Percentiles rank a stretch among this genome's conserved stretches.
These are phyloP conservation scores for Stemphylium lycopersici DNA, from an alignment of 2,329 filamentous ascomycete genomes.

Conservation along the genomic window DNA sequence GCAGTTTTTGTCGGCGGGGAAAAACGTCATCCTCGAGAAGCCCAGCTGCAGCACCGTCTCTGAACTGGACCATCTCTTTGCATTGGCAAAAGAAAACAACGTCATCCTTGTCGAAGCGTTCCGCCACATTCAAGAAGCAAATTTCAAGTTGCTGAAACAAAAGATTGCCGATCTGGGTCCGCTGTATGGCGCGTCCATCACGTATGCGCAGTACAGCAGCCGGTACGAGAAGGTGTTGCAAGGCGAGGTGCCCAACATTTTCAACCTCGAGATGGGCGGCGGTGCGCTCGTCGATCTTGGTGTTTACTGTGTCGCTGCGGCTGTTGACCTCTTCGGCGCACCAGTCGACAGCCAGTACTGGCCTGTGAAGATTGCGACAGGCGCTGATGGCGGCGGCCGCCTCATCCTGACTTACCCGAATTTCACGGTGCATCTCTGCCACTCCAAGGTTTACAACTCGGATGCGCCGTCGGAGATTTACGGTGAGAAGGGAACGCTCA, in stretches of 20 bases:
- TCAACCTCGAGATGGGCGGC: conserved; percentile 55
- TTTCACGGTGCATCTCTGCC: conserved; percentile 53
- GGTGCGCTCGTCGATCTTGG: conserved; percentile 57
- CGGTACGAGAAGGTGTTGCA: conserved; percentile 56
- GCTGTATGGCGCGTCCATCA: conserved; percentile 54
- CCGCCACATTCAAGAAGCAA: conserved; percentile 58
- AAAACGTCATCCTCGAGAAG: conserved; percentile 60
- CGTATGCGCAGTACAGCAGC: conserved; percentile 53
- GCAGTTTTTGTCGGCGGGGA: conserved; percentile 50
- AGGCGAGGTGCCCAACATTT: conserved; percentile 57
- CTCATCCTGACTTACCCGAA: conserved; percentile 52
- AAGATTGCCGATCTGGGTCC: conserved; percentile 49
- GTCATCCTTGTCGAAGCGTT: conserved; percentile 57
- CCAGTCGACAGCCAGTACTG: conserved; percentile 51
- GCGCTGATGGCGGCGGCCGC: conserved; percentile 55
- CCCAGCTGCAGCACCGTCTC: conserved; percentile 52
- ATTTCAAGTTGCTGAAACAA: conserved; percentile 54
- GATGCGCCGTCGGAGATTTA: conserved; percentile 54
- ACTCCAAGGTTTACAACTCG: conserved; percentile 54
- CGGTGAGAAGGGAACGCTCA: conserved; percentile 55
- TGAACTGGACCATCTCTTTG: conserved; percentile 54
- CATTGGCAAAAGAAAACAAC: conserved; percentile 48
- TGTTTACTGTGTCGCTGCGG: conserved; percentile 56
- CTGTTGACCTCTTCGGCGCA: conserved; percentile 55
- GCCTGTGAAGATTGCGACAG: conserved; percentile 52